Evolutionary conservation across 805 yeast genomes (phyloP).

Genomic region (Schizosaccharomyces cryophilus): DNA sequence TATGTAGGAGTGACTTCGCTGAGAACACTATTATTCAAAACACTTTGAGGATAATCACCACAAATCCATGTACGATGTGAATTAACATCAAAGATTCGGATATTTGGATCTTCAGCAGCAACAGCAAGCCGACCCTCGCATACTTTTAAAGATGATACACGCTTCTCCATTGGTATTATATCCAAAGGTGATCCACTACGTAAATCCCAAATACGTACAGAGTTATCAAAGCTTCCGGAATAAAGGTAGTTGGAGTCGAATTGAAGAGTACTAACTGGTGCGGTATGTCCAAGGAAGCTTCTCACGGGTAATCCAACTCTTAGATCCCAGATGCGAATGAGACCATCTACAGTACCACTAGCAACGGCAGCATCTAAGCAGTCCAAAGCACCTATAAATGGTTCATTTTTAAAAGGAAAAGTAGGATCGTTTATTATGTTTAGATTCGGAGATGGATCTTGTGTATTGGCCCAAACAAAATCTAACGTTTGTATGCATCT

Average conservation of each 20-base stretch:
- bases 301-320: constrained; percentile 43
- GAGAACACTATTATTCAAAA: not conserved
- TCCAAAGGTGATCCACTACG: constrained; percentile 39
- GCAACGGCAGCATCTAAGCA: constrained; percentile 57
- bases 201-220: constrained; percentile 48
- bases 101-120: constrained; percentile 24
- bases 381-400: constrained; percentile 41
- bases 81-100: constrained; percentile 34
- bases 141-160: constrained; percentile 32
- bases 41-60: constrained; percentile 10
- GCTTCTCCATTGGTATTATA: constrained; percentile 34
- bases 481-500: constrained; percentile 48
- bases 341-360: constrained; percentile 53
- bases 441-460: constrained; percentile 1
- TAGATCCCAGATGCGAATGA: constrained; percentile 54
- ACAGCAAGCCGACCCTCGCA: constrained; percentile 32
- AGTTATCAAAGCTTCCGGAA: constrained; percentile 39
- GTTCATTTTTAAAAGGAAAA: not conserved
- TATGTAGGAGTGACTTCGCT: constrained; percentile 13
- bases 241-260: constrained; percentile 41
- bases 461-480: constrained; percentile 32
- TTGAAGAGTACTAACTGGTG: constrained; percentile 39
- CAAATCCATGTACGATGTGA: constrained; percentile 29
- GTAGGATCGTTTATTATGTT: not conserved
- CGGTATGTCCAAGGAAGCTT: constrained; percentile 41